Evolutionary conservation across 768 basidiomycete genomes (phyloP).

Genomic region (Terana coerulea): DNA sequence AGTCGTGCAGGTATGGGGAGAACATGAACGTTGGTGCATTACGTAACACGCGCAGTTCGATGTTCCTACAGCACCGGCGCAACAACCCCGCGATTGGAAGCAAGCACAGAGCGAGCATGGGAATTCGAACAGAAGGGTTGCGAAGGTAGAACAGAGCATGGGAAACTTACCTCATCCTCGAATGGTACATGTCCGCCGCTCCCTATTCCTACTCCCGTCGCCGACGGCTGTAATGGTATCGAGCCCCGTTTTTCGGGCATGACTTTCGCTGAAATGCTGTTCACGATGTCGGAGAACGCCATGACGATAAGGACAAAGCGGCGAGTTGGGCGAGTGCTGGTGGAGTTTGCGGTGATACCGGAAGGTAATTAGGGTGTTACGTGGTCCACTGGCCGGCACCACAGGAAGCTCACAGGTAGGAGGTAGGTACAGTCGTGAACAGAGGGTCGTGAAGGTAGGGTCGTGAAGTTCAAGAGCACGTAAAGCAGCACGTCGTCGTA

Average conservation of each 20-base stretch:
- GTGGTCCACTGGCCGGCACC: background rate
- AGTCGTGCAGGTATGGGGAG: conserved; percentile 23
- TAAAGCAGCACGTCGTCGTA: background rate
- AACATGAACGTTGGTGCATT: conserved; percentile 38
- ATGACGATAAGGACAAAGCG: background rate
- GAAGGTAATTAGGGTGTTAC: too few species aligned
- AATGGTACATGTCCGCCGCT: conserved; percentile 53
- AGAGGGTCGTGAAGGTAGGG: background rate
- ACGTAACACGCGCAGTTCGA: conserved; percentile 34
- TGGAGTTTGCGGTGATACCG: too few species aligned
- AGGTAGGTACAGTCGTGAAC: background rate
- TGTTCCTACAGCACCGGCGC: background rate
- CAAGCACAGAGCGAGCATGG: conserved; percentile 5
- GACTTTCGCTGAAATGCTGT: conserved; percentile 44
- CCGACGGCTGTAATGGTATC: conserved; percentile 34
- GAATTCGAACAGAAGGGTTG: conserved; percentile 13
- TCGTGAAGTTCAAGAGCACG: background rate
- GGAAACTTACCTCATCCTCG: conserved; percentile 67
- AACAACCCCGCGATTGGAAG: background rate
- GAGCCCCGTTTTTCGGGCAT: conserved; percentile 38
- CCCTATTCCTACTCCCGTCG: conserved; percentile 56
- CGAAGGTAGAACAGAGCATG: conserved; percentile 1
- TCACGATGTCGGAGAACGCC: conserved; percentile 42
- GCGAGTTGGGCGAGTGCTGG: background rate
- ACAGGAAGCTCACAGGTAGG: background rate